Conservation (phyloP, 2,329 filamentous ascomycete genomes). For the Neophaeococcomyces mojaviensis region DNA sequence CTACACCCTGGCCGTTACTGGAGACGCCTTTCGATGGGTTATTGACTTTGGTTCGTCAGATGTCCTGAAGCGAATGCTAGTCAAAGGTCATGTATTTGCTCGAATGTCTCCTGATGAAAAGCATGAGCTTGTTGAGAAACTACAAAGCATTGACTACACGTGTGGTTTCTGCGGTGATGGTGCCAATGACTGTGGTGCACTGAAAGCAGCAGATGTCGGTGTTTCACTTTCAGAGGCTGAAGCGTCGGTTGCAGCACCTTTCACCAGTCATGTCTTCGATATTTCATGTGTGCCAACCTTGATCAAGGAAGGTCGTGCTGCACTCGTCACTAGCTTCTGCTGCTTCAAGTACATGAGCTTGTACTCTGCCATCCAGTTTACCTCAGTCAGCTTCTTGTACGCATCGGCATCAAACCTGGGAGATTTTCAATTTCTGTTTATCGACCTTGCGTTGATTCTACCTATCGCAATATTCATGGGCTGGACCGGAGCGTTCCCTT, state of each 20-base stretch:
- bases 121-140: conserved; percentile 91
- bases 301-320: conserved; percentile 87
- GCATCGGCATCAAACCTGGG: conserved; percentile 88
- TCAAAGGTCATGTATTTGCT: conserved; percentile 86
- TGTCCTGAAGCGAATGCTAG: conserved; percentile 71
- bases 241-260: conserved; percentile 94
- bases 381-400: conserved; percentile 92
- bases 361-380: conserved; percentile 99
- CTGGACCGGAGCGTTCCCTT: conserved; percentile 78
- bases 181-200: conserved; percentile 91
- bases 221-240: conserved; percentile 96
- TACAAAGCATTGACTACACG: conserved; percentile 93
- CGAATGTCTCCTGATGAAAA: conserved; percentile 99
- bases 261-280: conserved; percentile 91
- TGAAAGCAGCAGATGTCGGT: conserved; percentile 95
- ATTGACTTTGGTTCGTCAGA: conserved; percentile 82
- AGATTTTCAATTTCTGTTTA: conserved; percentile 97
- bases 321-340: conserved; percentile 95
- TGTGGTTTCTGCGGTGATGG: conserved; percentile 95
- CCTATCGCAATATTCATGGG: conserved; percentile 99
- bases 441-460: conserved; percentile 84
- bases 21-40: conserved; percentile 94
- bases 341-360: conserved; percentile 99
- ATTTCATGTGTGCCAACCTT: conserved; percentile 92
- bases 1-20: conserved; percentile 81